Conservation (phyloP, 169 alveolate species). For the Plasmodium blacklocki region DNA sequence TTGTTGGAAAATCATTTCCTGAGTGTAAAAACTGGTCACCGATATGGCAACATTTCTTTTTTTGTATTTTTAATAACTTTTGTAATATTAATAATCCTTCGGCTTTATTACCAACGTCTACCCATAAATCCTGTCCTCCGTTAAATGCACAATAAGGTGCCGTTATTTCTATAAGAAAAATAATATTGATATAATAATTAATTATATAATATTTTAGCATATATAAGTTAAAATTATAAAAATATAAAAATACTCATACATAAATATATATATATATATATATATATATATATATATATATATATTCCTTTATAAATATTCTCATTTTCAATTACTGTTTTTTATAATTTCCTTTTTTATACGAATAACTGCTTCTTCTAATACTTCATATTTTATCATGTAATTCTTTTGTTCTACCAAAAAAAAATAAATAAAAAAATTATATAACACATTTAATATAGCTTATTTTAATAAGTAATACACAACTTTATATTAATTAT, state of each 20-base stretch:
- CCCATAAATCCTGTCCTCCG: conserved; percentile 83
- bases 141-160: conserved; percentile 82
- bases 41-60: conserved; percentile 77
- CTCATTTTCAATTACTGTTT: conserved; percentile 25
- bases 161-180: conserved; percentile 20
- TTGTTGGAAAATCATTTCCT: conserved; percentile 80
- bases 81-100: conserved; percentile 78
- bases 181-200: neutral
- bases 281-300: neutral
- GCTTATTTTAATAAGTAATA: too few relatives aligned
- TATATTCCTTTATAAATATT: neutral
- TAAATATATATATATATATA: neutral
- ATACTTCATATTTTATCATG: conserved; percentile 50
- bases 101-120: conserved; percentile 80
- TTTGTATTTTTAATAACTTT: conserved; percentile 36
- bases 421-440: neutral
- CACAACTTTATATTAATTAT: too few relatives aligned
- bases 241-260: neutral
- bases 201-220: neutral
- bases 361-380: conserved; percentile 68
- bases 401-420: conserved; percentile 51
- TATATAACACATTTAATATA: too few relatives aligned
- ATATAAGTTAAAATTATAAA: neutral
- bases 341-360: conserved; percentile 49
- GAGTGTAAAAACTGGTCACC: conserved; percentile 79